Evolutionary conservation across 352 stramenopile genomes (phyloP).

Genomic region (Phytophthora meadii): DNA sequence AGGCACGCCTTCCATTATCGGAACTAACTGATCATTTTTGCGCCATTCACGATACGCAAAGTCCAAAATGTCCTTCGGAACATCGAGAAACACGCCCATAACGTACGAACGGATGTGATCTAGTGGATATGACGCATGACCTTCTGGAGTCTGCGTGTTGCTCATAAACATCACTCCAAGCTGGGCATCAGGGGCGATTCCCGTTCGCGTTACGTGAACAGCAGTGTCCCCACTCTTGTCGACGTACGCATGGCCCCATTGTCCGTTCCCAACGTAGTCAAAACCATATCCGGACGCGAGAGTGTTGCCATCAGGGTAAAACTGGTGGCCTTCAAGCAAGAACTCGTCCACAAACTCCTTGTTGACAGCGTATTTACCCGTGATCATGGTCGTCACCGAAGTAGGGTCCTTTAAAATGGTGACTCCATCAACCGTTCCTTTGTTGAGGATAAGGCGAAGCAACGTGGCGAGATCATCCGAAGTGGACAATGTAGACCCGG

Average conservation of each 20-base stretch:
- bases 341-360: constrained; percentile 47
- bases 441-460: constrained; percentile 67
- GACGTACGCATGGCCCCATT: constrained; percentile 72
- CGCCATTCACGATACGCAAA: constrained; percentile 25
- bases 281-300: constrained; percentile 71
- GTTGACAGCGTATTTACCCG: constrained; percentile 54
- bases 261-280: constrained; percentile 57
- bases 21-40: constrained; percentile 38
- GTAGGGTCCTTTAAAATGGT: constrained; percentile 50
- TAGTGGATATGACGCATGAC: constrained; percentile 49
- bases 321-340: constrained; percentile 53
- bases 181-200: constrained; percentile 51
- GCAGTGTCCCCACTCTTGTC: constrained; percentile 74
- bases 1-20: constrained; percentile 40
- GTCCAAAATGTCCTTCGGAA: constrained; percentile 62
- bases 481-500: constrained; percentile 57
- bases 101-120: constrained; percentile 76
- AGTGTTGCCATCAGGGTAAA: constrained; percentile 51
- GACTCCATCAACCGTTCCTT: constrained; percentile 60
- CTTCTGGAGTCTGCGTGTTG: constrained; percentile 55
- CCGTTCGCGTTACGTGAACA: constrained; percentile 63
- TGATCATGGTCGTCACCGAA: constrained; percentile 63
- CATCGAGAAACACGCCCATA: constrained; percentile 70
- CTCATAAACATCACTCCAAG: constrained; percentile 66
- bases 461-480: constrained; percentile 64